Evolutionary conservation across 305 asterid species (phyloP), one percentile per base, ranked within the genome.

Genomic region (Rubia peregrina): DNA sequence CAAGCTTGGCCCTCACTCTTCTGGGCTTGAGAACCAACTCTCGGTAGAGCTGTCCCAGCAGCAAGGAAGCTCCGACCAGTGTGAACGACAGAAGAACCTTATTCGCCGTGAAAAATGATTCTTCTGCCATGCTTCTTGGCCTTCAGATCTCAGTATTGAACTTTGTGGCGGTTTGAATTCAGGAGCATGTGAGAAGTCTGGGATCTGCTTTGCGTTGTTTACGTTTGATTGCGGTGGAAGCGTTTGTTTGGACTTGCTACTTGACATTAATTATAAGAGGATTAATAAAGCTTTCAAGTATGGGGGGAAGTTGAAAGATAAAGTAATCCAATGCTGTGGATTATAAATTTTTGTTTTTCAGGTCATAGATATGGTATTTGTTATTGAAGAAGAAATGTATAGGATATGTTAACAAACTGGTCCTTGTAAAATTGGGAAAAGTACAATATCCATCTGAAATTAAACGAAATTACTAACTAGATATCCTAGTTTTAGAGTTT

Each of bases 1-100:
- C 74, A 55, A 89, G 82, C 76, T 74, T 80, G 5, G 83, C 77
- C 75, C 90, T 74, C 55, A 76, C 26, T 56, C 79, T 79, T 71
- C 67, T 80, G n/a, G 87, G 86, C 59, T 81, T 82, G 70, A 79
- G 42, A 68, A 75, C 3, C 7, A 82, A 71, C 67, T 60, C 68
- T 46, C 62, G 69, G 11, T 67, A 42, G n/a, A 83, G 11, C 42
- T 75, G 62, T 48, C 73, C 71, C 51, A 77, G 44, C 16, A 79
- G 22, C 76, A 76, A 11, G 21, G 75, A 2, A 36, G 69, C 7
- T 40, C 75, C 82, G 40, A 85, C 84, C 12, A 83, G 4, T 33
- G 76, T 26, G 3, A 78, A 68, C 11, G 87, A 72, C 24, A 72
- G 21, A 17, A 73, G 13, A 43, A 87, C 67, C 53, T 62, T 73